Evolutionary conservation across 768 basidiomycete genomes (phyloP).

Genomic region (Tricholoma sp.): DNA sequence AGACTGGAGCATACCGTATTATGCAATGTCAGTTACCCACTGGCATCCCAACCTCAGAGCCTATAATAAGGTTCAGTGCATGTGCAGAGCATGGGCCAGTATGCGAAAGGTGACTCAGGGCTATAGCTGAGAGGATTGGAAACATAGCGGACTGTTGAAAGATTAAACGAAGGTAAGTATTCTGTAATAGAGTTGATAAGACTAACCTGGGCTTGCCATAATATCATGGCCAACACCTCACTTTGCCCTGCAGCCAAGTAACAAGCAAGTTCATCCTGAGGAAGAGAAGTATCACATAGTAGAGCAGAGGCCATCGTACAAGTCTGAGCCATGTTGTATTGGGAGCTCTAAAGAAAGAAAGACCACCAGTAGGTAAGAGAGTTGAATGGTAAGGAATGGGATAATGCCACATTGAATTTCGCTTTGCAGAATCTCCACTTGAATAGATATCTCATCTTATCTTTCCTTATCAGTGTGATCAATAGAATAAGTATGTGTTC

Average conservation of each 20-base stretch:
- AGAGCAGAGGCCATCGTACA: background rate
- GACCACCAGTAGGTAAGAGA: background rate
- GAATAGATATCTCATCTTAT: background rate
- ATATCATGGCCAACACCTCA: background rate
- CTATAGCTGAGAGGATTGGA: background rate
- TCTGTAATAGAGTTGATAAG: background rate
- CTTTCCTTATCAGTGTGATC: background rate
- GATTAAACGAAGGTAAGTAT: background rate
- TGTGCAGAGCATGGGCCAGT: background rate
- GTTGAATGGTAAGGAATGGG: background rate
- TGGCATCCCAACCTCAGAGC: background rate
- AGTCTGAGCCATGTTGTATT: background rate
- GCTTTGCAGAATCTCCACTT: background rate
- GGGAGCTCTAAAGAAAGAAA: background rate
- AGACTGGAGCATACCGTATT: background rate
- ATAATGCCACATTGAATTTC: background rate
- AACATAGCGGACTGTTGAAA: background rate
- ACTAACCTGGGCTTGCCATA: background rate
- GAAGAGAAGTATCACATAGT: background rate
- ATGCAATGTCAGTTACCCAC: background rate
- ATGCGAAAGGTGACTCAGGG: background rate
- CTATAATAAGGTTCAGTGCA: background rate
- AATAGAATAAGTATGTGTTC: constrained; percentile 58
- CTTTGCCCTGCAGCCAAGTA: background rate
- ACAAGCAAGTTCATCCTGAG: background rate